Evolutionary conservation across 2,329 filamentous ascomycete species (phyloP).

Genomic region (Polytolypa hystricis): DNA sequence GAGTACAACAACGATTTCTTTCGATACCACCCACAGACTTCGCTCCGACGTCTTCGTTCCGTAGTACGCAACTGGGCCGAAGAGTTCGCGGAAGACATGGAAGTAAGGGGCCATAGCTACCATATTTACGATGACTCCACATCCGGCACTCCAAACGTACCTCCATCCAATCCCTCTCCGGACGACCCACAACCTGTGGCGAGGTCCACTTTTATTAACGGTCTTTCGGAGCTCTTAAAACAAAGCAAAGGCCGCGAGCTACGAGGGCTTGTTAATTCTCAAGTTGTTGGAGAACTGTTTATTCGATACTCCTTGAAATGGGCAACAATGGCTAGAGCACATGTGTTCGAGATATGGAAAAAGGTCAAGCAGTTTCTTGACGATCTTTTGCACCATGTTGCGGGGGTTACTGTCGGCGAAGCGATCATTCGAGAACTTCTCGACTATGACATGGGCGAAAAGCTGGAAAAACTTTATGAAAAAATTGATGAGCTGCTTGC

Average conservation of each 20-base stretch:
- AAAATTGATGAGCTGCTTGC: conserved; percentile 16
- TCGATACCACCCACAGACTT: conserved; percentile 8
- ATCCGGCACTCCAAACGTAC: not conserved
- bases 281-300: conserved; percentile 31
- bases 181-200: conserved; percentile 12
- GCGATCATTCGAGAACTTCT: conserved; percentile 15
- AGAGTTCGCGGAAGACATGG: conserved; percentile 15
- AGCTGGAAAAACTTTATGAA: conserved; percentile 11
- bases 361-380: conserved; percentile 12
- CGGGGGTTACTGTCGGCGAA: conserved; percentile 9
- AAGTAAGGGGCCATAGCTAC: conserved; percentile 14
- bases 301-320: conserved; percentile 28
- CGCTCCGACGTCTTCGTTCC: conserved; percentile 14
- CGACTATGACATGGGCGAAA: conserved; percentile 11
- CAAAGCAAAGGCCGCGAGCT: conserved; percentile 21
- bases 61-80: conserved; percentile 15
- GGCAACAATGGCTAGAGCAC: conserved; percentile 19
- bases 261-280: conserved; percentile 29
- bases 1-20: conserved; percentile 18
- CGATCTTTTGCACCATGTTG: conserved; percentile 14
- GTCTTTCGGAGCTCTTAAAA: conserved; percentile 9
- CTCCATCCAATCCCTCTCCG: conserved; percentile 4
- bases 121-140: conserved; percentile 11
- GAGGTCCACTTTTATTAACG: conserved; percentile 10
- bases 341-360: conserved; percentile 13